Conservation (phyloP, 176 grass and related monocot genomes). For the Hordeum vulgare region DNA sequence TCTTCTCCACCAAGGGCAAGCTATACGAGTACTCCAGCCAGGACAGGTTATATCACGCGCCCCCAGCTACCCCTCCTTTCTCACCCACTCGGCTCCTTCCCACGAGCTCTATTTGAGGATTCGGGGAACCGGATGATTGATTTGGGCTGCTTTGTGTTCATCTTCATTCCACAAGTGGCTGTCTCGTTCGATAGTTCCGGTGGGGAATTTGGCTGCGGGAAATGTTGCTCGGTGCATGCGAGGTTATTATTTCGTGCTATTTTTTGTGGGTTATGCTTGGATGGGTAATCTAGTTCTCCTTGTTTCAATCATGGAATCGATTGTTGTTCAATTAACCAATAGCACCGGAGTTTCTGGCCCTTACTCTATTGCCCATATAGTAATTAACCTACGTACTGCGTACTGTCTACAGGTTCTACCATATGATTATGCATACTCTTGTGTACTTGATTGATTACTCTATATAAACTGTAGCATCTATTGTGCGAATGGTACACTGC, state of each 20-base stretch:
- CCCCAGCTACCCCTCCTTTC: background rate
- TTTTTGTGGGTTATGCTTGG: constrained; percentile 8
- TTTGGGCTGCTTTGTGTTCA: background rate
- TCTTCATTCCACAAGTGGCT: background rate
- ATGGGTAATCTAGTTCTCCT: background rate
- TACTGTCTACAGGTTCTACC: background rate
- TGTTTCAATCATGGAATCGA: background rate
- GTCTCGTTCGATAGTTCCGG: background rate
- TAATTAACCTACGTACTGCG: too few species aligned
- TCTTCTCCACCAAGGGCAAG: constrained; percentile 90
- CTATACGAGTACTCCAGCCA: constrained; percentile 78
- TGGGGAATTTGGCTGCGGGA: background rate
- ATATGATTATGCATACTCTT: background rate
- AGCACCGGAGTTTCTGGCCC: background rate
- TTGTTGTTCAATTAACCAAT: background rate
- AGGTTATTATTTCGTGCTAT: constrained; percentile 33
- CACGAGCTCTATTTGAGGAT: background rate
- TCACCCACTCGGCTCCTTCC: background rate
- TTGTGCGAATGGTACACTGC: background rate
- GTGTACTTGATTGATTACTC: background rate
- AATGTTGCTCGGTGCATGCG: background rate
- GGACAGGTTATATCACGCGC: background rate
- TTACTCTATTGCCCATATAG: too few species aligned
- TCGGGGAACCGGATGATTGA: background rate
- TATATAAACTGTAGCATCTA: background rate